phyloP scores from a whole-genome alignment of 768 basidiomycete species.

The Boletus vinaceobasis region DNA sequence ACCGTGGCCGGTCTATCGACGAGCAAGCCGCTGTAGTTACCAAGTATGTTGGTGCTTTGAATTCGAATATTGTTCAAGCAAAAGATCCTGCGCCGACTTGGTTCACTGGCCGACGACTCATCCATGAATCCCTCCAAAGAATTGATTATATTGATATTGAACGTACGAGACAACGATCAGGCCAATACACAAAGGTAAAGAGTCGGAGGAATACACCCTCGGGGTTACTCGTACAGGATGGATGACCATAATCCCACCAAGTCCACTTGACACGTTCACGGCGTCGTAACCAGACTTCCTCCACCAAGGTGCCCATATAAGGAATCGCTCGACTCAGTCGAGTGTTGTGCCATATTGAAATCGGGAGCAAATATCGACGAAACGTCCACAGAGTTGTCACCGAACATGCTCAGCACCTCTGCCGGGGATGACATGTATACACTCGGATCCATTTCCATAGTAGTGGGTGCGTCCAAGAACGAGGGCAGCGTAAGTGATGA shows the following conservation, averaged over 20 bases:
- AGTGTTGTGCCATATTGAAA: conserved; percentile 27
- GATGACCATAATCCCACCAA: conserved; percentile 2
- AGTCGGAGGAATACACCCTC: conserved; percentile 2
- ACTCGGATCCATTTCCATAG: conserved; percentile 48
- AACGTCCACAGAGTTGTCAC: conserved; percentile 39
- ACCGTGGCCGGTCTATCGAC: no score
- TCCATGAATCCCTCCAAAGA: background rate
- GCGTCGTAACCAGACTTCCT: conserved; percentile 25
- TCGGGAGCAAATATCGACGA: conserved; percentile 32
- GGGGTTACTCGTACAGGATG: conserved; percentile 14
- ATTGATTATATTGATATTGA: conserved; percentile 1
- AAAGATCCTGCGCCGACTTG: no score
- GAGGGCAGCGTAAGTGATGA: conserved; percentile 22
- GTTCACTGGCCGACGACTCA: no score
- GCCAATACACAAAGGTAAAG: conserved; percentile 10
- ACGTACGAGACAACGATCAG: background rate
- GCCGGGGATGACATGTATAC: conserved; percentile 53
- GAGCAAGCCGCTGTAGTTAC: no score
- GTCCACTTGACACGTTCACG: conserved; percentile 13
- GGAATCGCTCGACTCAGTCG: conserved; percentile 24
- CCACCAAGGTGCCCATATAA: conserved; percentile 27
- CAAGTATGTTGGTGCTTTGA: no score
- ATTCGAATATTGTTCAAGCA: no score
- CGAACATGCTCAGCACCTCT: conserved; percentile 63
- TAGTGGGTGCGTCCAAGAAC: conserved; percentile 27